Conservation (phyloP, 129 eudicot species). For the Artemisia argyi region DNA sequence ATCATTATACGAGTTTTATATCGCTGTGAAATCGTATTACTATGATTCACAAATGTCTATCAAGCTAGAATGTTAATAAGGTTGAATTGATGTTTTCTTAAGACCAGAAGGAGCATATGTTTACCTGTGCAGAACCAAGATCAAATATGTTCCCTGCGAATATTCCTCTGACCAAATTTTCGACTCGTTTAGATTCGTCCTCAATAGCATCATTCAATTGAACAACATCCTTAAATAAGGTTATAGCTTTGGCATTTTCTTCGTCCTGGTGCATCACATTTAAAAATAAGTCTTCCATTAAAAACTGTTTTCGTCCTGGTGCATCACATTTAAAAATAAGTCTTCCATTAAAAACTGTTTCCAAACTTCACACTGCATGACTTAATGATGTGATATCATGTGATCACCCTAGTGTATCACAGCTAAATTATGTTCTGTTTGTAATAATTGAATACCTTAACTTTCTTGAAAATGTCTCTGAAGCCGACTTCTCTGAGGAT, state of each 20-base stretch:
- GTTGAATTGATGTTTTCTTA: conserved; percentile 1
- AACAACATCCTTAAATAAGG: conserved; percentile 80
- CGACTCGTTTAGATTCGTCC: conserved; percentile 72
- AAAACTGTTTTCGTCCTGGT: conserved; percentile 62
- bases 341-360: conserved; percentile 2
- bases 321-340: conserved; percentile 19
- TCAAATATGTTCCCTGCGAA: conserved; percentile 98
- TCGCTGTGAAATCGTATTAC: background rate
- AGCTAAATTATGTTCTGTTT: too few relatives aligned
- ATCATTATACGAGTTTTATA: background rate
- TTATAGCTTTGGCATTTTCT: conserved; percentile 96
- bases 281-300: background rate
- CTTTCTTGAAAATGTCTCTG: conserved; percentile 96
- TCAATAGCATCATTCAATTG: conserved; percentile 75
- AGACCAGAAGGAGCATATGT: background rate
- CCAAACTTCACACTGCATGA: conserved; percentile 18
- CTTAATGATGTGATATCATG: conserved; percentile 5
- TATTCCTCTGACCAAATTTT: conserved; percentile 94
- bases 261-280: conserved; percentile 60
- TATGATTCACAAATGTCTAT: background rate
- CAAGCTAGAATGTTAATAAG: background rate
- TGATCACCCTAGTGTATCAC: too few relatives aligned
- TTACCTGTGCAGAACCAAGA: conserved; percentile 98
- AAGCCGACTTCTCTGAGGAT: conserved; percentile 91
- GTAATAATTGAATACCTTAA: conserved; percentile 46